These are phyloP conservation scores for Linum tenue DNA, from an alignment of 345 rosid genomes.

Conservation along the genomic window DNA sequence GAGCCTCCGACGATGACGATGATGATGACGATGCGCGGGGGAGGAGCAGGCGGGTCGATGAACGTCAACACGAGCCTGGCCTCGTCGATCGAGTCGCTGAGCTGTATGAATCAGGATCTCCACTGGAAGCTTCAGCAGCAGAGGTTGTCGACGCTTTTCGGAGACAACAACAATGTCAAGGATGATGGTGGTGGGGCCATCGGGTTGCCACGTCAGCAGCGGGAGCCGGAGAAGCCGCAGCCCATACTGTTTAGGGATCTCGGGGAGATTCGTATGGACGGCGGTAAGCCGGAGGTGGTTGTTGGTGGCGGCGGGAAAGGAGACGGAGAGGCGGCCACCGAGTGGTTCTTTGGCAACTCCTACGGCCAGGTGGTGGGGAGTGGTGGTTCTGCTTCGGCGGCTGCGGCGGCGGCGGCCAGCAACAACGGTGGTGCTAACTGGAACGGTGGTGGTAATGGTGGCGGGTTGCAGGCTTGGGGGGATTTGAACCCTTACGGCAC, in stretches of 20 bases:
- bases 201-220: background rate
- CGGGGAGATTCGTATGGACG: conserved; percentile 24
- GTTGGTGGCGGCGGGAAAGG: conserved; percentile 29
- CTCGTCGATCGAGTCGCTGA: conserved; percentile 78
- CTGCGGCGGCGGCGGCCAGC: conserved; percentile 18
- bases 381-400: no score
- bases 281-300: conserved; percentile 13
- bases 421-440: conserved; percentile 27
- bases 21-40: conserved; percentile 33
- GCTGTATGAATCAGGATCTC: conserved; percentile 83
- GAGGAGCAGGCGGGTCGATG: conserved; percentile 30
- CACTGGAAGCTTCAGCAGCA: conserved; percentile 95
- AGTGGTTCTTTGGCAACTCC: conserved; percentile 65
- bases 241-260: conserved; percentile 60
- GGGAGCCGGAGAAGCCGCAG: conserved; percentile 37
- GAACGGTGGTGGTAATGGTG: conserved; percentile 23
- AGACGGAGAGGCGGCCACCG: conserved; percentile 33
- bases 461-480: conserved; percentile 35
- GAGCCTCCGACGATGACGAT: conserved; percentile 25
- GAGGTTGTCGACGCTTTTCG: conserved; percentile 56
- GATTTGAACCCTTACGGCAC: conserved; percentile 32
- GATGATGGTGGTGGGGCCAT: conserved; percentile 13
- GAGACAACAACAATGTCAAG: conserved; percentile 27
- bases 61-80: conserved; percentile 53
- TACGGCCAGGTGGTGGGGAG: conserved; percentile 32